phyloP scores from a whole-genome alignment of 305 asterid species.

The Fraxinus paxiana region DNA sequence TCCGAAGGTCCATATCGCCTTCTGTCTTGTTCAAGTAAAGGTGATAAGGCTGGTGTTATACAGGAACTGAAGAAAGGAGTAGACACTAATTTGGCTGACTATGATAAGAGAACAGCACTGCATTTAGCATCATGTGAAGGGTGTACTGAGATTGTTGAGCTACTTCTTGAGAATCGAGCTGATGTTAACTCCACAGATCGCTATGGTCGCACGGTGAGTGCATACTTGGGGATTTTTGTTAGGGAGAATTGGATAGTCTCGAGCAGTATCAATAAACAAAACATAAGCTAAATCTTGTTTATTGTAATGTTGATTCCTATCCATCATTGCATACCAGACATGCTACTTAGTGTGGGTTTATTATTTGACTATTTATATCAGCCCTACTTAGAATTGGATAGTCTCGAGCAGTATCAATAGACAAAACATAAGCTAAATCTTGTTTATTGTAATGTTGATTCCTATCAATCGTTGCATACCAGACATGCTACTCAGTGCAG shows the following conservation, averaged over 20 bases:
- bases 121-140: conserved; percentile 71
- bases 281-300: not conserved
- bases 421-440: not conserved
- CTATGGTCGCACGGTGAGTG: conserved; percentile 73
- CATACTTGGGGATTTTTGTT: not conserved
- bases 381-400: not conserved
- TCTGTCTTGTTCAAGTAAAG: conserved; percentile 50
- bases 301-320: not conserved
- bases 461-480: not conserved
- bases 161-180: conserved; percentile 57
- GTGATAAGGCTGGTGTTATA: conserved; percentile 57
- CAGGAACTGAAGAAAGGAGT: conserved; percentile 54
- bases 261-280: not conserved
- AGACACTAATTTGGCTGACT: conserved; percentile 47
- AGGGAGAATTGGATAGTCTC: not conserved
- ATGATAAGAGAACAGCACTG: conserved; percentile 64
- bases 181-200: conserved; percentile 59
- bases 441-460: not conserved
- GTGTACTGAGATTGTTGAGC: conserved; percentile 44
- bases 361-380: not conserved
- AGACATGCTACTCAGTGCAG: not conserved
- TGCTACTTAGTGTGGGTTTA: not conserved
- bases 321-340: not conserved
- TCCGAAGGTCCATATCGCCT: conserved; percentile 50
- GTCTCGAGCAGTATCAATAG: not conserved